Conservation (phyloP, 2,329 filamentous ascomycete species). For the Boeremia exigua region DNA sequence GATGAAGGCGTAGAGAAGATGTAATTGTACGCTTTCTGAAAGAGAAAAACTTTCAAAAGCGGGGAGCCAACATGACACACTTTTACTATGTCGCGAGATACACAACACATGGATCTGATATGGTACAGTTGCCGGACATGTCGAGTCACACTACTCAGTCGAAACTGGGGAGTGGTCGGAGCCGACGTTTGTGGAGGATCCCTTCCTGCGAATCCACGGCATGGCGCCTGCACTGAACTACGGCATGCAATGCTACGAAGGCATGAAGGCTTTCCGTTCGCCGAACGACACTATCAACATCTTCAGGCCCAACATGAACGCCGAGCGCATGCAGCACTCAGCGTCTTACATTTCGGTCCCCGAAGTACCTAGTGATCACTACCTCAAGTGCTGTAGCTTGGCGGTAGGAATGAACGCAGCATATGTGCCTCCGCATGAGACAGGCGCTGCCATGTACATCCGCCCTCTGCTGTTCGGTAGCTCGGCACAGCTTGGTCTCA, state of each 20-base stretch:
- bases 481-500: conserved; percentile 83
- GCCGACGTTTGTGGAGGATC: conserved; percentile 80
- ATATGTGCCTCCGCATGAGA: conserved; percentile 87
- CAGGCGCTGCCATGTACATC: conserved; percentile 90
- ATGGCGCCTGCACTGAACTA: conserved; percentile 97
- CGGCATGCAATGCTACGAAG: conserved; percentile 94
- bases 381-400: conserved; percentile 76
- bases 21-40: neutral
- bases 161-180: conserved; percentile 77
- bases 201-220: conserved; percentile 87
- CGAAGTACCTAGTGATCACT: conserved; percentile 75
- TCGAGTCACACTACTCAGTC: conserved; percentile 83
- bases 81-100: neutral
- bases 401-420: conserved; percentile 89
- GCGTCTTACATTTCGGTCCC: conserved; percentile 85
- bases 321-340: conserved; percentile 81
- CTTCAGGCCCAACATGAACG: conserved; percentile 89
- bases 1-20: neutral
- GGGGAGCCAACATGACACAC: neutral
- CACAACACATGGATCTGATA: neutral
- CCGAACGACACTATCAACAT: conserved; percentile 77
- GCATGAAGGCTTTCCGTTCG: conserved; percentile 92
- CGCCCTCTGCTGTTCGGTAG: conserved; percentile 88
- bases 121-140: conserved; percentile 82
- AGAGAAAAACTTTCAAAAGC: neutral